Conservation (phyloP, 495 filamentous ascomycete genomes). For the Lophiostoma macrostomum region DNA sequence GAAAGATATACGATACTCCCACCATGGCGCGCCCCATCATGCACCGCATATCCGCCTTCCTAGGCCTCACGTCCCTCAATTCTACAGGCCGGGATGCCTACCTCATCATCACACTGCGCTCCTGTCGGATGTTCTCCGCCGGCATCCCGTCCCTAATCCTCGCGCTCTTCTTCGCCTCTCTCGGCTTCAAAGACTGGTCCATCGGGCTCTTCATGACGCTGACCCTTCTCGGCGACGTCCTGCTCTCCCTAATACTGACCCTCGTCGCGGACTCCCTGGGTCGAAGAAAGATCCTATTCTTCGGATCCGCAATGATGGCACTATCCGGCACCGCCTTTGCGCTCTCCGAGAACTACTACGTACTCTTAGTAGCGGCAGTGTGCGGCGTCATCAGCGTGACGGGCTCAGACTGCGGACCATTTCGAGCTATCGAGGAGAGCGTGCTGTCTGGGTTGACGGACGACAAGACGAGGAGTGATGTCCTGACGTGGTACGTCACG, state of each 20-base stretch:
- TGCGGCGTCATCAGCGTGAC: constrained; percentile 81
- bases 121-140: constrained; percentile 73
- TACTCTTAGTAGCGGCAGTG: constrained; percentile 68
- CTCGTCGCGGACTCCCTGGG: constrained; percentile 72
- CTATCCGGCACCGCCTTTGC: constrained; percentile 67
- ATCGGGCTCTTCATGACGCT: constrained; percentile 88
- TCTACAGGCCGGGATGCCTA: constrained; percentile 60
- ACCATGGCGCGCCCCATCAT: not conserved
- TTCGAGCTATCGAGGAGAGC: constrained; percentile 87
- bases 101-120: constrained; percentile 54
- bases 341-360: constrained; percentile 67
- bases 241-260: constrained; percentile 71
- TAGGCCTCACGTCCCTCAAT: constrained; percentile 51
- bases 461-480: constrained; percentile 46
- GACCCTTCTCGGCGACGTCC: constrained; percentile 75
- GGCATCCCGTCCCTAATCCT: constrained; percentile 73
- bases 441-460: constrained; percentile 70
- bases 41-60: constrained; percentile 10
- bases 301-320: constrained; percentile 67
- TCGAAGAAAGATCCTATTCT: constrained; percentile 59
- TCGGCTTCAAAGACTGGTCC: constrained; percentile 64
- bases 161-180: constrained; percentile 63
- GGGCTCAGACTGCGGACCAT: constrained; percentile 53
- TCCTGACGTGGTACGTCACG: constrained; percentile 47
- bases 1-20: too few relatives aligned